Conservation (phyloP, 768 basidiomycete species). For the Lactarius sp. region DNA sequence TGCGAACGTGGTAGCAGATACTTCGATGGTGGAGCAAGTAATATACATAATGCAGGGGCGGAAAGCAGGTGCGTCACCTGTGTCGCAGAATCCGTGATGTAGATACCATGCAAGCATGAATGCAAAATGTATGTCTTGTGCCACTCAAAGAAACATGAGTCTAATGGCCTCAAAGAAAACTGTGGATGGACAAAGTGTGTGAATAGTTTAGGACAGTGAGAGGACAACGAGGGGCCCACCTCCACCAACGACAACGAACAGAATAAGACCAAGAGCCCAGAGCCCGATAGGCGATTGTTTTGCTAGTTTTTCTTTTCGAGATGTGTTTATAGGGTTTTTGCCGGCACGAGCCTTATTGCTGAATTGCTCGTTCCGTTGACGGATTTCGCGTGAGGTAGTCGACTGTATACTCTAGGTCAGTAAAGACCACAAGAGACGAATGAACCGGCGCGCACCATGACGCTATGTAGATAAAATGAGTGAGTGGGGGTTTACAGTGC, state of each 20-base stretch:
- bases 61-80: neutral
- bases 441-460: slow-evolving; percentile 4
- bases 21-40: neutral
- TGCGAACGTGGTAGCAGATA: slow-evolving; percentile 1
- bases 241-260: slow-evolving; percentile 79
- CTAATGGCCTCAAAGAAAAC: slow-evolving; percentile 71
- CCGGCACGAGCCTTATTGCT: slow-evolving; percentile 65
- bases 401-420: slow-evolving; percentile 2
- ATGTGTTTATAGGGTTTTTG: slow-evolving; percentile 69
- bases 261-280: slow-evolving; percentile 66
- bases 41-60: slow-evolving; percentile 1
- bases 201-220: neutral
- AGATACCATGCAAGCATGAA: neutral
- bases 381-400: slow-evolving; percentile 74
- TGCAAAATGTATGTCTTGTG: neutral
- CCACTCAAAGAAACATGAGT: slow-evolving; percentile 56
- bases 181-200: slow-evolving; percentile 29
- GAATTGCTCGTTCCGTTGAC: slow-evolving; percentile 77
- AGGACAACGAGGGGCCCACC: slow-evolving; percentile 40
- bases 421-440: neutral
- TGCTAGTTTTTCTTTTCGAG: slow-evolving; percentile 62
- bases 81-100: neutral
- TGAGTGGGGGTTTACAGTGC: no score
- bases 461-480: neutral
- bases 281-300: slow-evolving; percentile 72